phyloP scores from a whole-genome alignment of 495 filamentous ascomycete genomes.

The Neurospora sp. region DNA sequence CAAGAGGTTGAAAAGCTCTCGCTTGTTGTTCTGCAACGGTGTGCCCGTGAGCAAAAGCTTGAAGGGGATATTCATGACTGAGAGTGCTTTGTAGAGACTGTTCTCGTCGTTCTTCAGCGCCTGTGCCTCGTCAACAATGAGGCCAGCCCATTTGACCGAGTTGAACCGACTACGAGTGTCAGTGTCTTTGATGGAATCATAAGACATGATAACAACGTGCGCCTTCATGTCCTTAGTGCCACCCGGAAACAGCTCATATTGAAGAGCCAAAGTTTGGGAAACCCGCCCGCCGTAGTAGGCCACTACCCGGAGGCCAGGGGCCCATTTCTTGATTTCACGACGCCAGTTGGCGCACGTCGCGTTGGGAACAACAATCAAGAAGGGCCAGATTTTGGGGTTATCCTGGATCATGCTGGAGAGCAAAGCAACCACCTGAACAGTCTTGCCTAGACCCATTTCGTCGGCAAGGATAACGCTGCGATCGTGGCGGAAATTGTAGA shows the following conservation, averaged over 20 bases:
- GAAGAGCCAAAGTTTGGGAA: slow-evolving; percentile 58
- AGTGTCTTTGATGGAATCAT: slow-evolving; percentile 70
- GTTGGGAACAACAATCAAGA: slow-evolving; percentile 87
- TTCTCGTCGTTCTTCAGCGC: slow-evolving; percentile 89
- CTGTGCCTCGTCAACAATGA: slow-evolving; percentile 95
- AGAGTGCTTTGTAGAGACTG: slow-evolving; percentile 64
- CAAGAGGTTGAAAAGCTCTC: slow-evolving; percentile 89
- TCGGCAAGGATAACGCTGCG: slow-evolving; percentile 93
- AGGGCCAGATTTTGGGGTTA: slow-evolving; percentile 74
- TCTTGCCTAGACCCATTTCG: slow-evolving; percentile 99
- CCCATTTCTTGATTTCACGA: slow-evolving; percentile 92
- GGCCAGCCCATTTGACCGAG: slow-evolving; percentile 67
- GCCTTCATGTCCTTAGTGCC: slow-evolving; percentile 51
- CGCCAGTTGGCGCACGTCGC: slow-evolving; percentile 95
- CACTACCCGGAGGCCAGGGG: slow-evolving; percentile 74
- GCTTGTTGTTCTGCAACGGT: slow-evolving; percentile 88
- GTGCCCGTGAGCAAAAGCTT: slow-evolving; percentile 83
- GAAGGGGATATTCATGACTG: slow-evolving; percentile 61
- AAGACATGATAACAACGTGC: slow-evolving; percentile 91
- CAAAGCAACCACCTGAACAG: slow-evolving; percentile 83
- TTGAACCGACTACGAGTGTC: slow-evolving; percentile 53
- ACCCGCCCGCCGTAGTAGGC: slow-evolving; percentile 73
- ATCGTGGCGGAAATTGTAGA: slow-evolving; percentile 73
- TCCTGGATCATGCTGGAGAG: slow-evolving; percentile 68
- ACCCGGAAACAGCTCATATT: slow-evolving; percentile 74